Evolutionary conservation across 83 land plant species (phyloP).

Genomic region (Picea engelmannii): DNA sequence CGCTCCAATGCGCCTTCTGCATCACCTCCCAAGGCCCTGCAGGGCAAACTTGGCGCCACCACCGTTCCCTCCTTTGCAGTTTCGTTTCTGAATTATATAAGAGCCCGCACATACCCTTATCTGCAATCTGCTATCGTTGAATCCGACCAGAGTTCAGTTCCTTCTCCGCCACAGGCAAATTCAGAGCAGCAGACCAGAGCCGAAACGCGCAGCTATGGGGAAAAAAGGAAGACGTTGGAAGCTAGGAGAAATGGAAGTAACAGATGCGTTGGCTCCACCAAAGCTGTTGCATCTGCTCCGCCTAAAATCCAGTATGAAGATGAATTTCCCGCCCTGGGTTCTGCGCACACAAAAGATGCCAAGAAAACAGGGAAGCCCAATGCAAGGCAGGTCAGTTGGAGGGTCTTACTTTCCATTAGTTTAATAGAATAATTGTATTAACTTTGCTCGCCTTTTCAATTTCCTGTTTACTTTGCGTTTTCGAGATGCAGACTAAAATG

Average conservation of each 20-base stretch:
- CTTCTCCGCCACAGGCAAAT: not conserved
- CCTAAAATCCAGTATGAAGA: constrained; percentile 23
- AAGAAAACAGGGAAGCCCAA: constrained; percentile 11
- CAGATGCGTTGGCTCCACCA: constrained; percentile 9
- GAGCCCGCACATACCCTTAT: constrained; percentile 21
- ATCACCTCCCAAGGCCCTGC: not conserved
- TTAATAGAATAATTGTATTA: too few relatives aligned
- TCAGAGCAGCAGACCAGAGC: not conserved
- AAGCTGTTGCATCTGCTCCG: constrained; percentile 2
- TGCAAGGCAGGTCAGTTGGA: constrained; percentile 21
- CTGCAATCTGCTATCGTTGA: constrained; percentile 7
- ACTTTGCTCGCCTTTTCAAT: too few relatives aligned
- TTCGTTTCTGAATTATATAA: constrained; percentile 27
- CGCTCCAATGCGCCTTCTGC: not conserved
- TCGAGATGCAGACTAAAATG: too few relatives aligned
- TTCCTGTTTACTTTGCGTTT: too few relatives aligned
- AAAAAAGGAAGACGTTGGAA: not conserved
- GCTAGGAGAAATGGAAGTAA: constrained; percentile 15
- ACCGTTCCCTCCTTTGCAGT: constrained; percentile 29
- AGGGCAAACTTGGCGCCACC: constrained; percentile 13
- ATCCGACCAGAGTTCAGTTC: not conserved
- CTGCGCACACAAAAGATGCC: not conserved
- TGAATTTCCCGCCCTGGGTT: constrained; percentile 36
- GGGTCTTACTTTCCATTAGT: too few relatives aligned
- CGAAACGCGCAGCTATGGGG: not conserved